Conservation (phyloP, 2,329 filamentous ascomycete genomes). For the Chaetomium olivaceum region DNA sequence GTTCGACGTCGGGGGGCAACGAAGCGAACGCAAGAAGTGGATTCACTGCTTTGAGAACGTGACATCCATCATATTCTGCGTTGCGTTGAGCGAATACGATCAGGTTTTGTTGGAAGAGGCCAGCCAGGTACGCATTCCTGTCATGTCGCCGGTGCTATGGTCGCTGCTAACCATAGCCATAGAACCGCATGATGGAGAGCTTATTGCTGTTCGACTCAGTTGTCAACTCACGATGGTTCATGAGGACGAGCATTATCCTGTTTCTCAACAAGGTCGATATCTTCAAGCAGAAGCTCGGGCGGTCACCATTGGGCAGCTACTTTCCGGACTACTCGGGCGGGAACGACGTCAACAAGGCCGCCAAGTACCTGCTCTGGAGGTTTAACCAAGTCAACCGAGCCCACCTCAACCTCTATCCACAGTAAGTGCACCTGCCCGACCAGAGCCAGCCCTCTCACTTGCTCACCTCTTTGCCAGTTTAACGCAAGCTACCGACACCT, state of each 20-base stretch:
- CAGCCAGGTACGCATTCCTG: slow-evolving; percentile 70
- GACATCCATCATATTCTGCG: slow-evolving; percentile 98
- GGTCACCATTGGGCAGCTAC: slow-evolving; percentile 89
- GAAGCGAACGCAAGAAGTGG: slow-evolving; percentile 99
- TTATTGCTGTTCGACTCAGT: slow-evolving; percentile 95
- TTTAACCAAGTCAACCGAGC: slow-evolving; percentile 98
- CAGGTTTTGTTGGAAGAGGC: slow-evolving; percentile 96
- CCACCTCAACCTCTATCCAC: slow-evolving; percentile 93
- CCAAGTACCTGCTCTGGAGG: slow-evolving; percentile 96
- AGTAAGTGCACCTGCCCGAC: slow-evolving; percentile 62
- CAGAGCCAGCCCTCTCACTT: background rate
- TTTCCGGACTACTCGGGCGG: slow-evolving; percentile 98
- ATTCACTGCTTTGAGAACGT: slow-evolving; percentile 99
- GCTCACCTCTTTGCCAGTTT: slow-evolving; percentile 58
- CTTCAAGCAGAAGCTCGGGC: slow-evolving; percentile 89
- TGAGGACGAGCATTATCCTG: slow-evolving; percentile 96
- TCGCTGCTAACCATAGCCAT: slow-evolving; percentile 24
- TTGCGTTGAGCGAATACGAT: slow-evolving; percentile 96
- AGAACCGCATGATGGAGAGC: slow-evolving; percentile 99
- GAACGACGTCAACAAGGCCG: slow-evolving; percentile 95
- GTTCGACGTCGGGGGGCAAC: slow-evolving; percentile 97
- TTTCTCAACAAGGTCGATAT: slow-evolving; percentile 99
- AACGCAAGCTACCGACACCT: slow-evolving; percentile 97
- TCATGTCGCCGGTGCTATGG: background rate
- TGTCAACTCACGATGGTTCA: slow-evolving; percentile 98